Conservation (phyloP, 306 rosid genomes). For the Sophora flavescens region DNA sequence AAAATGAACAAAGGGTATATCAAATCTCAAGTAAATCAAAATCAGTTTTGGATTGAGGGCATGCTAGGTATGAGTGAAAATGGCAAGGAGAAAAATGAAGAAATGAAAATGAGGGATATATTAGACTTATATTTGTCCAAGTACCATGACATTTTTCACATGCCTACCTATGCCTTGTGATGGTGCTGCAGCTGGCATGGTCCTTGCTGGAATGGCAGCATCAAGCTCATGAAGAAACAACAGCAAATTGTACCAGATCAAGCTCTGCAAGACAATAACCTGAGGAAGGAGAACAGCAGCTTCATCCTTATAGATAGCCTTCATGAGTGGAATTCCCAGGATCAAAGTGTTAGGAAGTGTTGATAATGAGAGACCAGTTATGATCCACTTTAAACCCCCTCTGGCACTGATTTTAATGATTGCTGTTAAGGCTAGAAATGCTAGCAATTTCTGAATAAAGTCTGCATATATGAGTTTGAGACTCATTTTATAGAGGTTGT, state of each 20-base stretch:
- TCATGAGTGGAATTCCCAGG: constrained; percentile 87
- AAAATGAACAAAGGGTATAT: constrained; percentile 34
- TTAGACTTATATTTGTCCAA: constrained; percentile 28
- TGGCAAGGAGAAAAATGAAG: neutral
- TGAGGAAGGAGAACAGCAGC: constrained; percentile 69
- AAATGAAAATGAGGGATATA: neutral
- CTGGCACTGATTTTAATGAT: constrained; percentile 60
- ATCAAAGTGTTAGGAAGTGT: constrained; percentile 94
- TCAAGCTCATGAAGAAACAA: constrained; percentile 82
- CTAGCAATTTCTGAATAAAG: constrained; percentile 71
- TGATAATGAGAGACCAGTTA: constrained; percentile 85
- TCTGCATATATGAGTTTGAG: constrained; percentile 74
- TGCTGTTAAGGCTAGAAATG: constrained; percentile 56
- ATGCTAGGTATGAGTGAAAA: neutral
- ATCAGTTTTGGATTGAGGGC: neutral
- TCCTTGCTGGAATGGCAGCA: constrained; percentile 64
- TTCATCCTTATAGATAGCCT: constrained; percentile 85
- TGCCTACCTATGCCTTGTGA: constrained; percentile 70
- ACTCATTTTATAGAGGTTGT: constrained; percentile 83
- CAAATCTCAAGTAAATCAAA: constrained; percentile 8
- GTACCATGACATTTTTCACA: neutral
- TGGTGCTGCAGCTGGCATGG: constrained; percentile 63
- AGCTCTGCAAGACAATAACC: constrained; percentile 88
- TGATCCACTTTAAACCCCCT: constrained; percentile 73
- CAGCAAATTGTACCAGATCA: constrained; percentile 83